phyloP scores from a whole-genome alignment of 352 stramenopile genomes.

The Pythium aquatile region DNA sequence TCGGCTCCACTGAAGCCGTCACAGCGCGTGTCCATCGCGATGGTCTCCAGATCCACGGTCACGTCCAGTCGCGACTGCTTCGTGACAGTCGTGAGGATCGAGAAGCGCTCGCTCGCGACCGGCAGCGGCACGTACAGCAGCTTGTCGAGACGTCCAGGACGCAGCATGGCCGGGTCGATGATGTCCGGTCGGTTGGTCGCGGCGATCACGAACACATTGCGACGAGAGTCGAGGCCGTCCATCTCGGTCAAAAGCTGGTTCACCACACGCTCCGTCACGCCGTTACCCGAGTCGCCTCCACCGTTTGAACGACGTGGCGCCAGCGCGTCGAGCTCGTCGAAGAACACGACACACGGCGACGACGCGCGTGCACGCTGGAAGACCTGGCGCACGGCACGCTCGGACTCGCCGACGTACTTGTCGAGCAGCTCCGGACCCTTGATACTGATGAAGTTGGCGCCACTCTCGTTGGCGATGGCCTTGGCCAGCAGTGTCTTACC shows the following conservation, averaged over 20 bases:
- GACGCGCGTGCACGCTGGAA: constrained; percentile 98
- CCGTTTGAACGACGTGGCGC: constrained; percentile 90
- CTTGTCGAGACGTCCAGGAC: constrained; percentile 98
- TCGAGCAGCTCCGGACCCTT: constrained; percentile 99
- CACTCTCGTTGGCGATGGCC: constrained; percentile 97
- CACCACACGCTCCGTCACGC: constrained; percentile 92
- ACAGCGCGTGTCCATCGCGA: constrained; percentile 88
- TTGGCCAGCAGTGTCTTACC: constrained; percentile 99
- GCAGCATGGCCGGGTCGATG: constrained; percentile 99
- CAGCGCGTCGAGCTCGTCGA: constrained; percentile 98
- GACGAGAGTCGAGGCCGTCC: constrained; percentile 96
- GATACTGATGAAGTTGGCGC: constrained; percentile 99
- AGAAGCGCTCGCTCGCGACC: constrained; percentile 52
- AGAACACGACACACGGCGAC: constrained; percentile 99
- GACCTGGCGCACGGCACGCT: constrained; percentile 94
- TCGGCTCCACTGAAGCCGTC: constrained; percentile 97
- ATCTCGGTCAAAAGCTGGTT: constrained; percentile 99
- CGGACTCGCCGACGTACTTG: constrained; percentile 99
- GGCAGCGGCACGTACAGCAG: constrained; percentile 98
- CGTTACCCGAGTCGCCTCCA: constrained; percentile 73
- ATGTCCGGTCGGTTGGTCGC: constrained; percentile 97
- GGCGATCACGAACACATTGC: constrained; percentile 96
- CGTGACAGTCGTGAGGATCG: constrained; percentile 93
- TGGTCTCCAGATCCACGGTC: constrained; percentile 84
- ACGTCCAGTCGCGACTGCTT: constrained; percentile 63